A percentile compares a stretch with the other conserved stretches of the same genome.
Evolutionary conservation across 1,139 yeast species (phyloP).

Genomic region (Schizosaccharomyces versatilis): DNA sequence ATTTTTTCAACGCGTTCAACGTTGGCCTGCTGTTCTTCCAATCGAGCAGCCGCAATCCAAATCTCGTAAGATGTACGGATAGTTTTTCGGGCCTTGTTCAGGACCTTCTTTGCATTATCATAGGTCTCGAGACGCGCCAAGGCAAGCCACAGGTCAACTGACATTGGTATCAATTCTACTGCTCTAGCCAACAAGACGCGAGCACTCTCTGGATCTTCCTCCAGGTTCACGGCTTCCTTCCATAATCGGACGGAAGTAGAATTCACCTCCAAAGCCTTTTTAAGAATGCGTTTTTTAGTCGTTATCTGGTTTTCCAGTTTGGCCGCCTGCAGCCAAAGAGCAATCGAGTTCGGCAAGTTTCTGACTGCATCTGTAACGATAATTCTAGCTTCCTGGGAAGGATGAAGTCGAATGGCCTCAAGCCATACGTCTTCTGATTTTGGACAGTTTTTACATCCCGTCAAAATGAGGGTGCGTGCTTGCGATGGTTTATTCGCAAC

Average conservation of each 20-base stretch:
- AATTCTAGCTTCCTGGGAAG: slow-evolving; percentile 25
- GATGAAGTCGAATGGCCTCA: slow-evolving; percentile 49
- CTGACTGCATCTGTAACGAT: slow-evolving; percentile 47
- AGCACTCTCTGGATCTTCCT: slow-evolving; percentile 27
- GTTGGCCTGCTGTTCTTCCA: slow-evolving; percentile 39
- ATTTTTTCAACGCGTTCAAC: slow-evolving; percentile 24
- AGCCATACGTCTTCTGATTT: slow-evolving; percentile 59
- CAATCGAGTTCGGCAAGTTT: slow-evolving; percentile 32
- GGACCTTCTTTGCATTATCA: slow-evolving; percentile 29
- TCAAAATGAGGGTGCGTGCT: slow-evolving; percentile 41
- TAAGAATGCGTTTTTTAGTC: slow-evolving; percentile 34
- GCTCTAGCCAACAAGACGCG: slow-evolving; percentile 42
- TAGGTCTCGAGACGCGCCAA: slow-evolving; percentile 28
- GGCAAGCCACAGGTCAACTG: slow-evolving; percentile 44
- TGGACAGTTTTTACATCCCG: slow-evolving; percentile 56
- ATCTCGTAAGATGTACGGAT: slow-evolving; percentile 32
- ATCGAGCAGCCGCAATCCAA: slow-evolving; percentile 50
- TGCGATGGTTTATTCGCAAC: slow-evolving; percentile 29
- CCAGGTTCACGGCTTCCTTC: slow-evolving; percentile 28
- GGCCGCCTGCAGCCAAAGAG: slow-evolving; percentile 51
- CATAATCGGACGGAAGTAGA: slow-evolving; percentile 48
- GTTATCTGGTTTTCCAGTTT: slow-evolving; percentile 37
- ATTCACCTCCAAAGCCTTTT: slow-evolving; percentile 52
- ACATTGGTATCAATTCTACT: slow-evolving; percentile 37
- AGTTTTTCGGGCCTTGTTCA: slow-evolving; percentile 38